Evolutionary conservation across 306 rosid genomes (phyloP), one percentile per base, ranked within the genome.

Genomic region (Begonia masoniana): DNA sequence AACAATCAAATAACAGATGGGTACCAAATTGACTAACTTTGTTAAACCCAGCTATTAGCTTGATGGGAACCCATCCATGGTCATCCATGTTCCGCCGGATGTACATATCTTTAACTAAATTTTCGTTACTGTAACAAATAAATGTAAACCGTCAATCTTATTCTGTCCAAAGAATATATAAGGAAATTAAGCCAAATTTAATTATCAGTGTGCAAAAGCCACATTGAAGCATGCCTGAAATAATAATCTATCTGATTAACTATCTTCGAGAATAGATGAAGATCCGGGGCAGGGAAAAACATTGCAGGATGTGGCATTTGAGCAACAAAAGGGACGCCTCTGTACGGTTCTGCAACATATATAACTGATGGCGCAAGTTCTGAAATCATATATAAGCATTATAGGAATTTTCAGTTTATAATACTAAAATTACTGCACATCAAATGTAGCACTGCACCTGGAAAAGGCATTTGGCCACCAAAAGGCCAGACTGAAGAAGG

Each of bases 21-120:
- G 62, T 13, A 31, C 64, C 61, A 5, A 52, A 73, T 57, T 54
- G 68, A 80, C 84, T 83, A 68, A 85, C 97, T 64, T 77, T 78
- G 11, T 68, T 79, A 80, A 91, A 91, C 59, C 76, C 69, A 49
- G 94, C 96, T 58, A 91, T 78, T 70, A 83, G 63, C 50, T 59
- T 68, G 66, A 86, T 62, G 24, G 72, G 79, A 78, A 91, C 94
- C 92, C 92, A 86, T 49, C 97, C 97, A 61, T 78, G 81, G 56
- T 74, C 82, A 70, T 91, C 91, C 99, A 86, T 86, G 57, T 78
- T 77, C 75, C 60, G 60, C 78, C 99, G 71, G 81, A 91, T 77
- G 78, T 51, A 91, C 57, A 59, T 70, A 66, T 91, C 99, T 62
- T 67, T 85, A 61, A 86, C 51, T 69, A 91, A 74, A 72, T 91